Evolutionary conservation across 2,329 filamentous ascomycete species (phyloP).

Genomic region (Curvularia hawaiiensis): DNA sequence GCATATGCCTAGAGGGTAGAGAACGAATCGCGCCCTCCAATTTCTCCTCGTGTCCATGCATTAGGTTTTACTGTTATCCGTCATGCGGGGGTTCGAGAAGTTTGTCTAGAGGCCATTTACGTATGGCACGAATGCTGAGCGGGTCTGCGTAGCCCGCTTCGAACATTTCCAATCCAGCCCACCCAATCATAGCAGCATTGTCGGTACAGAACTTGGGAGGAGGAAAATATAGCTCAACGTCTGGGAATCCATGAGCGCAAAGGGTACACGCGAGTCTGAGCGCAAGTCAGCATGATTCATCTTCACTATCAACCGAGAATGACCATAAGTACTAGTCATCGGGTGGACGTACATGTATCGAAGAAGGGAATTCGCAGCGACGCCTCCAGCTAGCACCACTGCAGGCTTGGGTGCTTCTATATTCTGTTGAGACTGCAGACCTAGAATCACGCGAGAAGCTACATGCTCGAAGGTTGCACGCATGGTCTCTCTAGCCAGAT

Average conservation of each 20-base stretch:
- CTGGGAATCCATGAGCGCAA: constrained; percentile 66
- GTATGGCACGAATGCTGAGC: constrained; percentile 39
- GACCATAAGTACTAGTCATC: neutral
- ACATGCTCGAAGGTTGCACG: constrained; percentile 86
- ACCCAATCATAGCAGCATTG: constrained; percentile 97
- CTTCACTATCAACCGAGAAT: neutral
- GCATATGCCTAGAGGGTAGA: neutral
- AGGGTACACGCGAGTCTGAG: constrained; percentile 59
- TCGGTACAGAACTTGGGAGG: constrained; percentile 83
- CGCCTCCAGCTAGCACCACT: constrained; percentile 86
- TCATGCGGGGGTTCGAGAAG: constrained; percentile 35
- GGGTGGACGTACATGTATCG: constrained; percentile 60
- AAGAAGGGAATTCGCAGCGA: constrained; percentile 84
- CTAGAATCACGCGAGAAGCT: constrained; percentile 73
- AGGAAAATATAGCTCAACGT: constrained; percentile 73
- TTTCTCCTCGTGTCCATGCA: neutral
- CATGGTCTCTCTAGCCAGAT: constrained; percentile 76
- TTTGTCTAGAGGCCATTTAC: constrained; percentile 46
- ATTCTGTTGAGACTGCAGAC: constrained; percentile 54
- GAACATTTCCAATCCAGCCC: constrained; percentile 93
- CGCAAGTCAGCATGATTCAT: constrained; percentile 11
- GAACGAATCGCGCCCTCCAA: neutral
- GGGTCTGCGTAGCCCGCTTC: constrained; percentile 64
- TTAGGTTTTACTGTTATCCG: constrained; percentile 9
- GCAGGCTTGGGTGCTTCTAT: constrained; percentile 46